Percentiles rank a stretch among this genome's conserved stretches.
phyloP scores from a whole-genome alignment of 192 early-diverging fungal genomes.

The Glomus cerebriforme region DNA sequence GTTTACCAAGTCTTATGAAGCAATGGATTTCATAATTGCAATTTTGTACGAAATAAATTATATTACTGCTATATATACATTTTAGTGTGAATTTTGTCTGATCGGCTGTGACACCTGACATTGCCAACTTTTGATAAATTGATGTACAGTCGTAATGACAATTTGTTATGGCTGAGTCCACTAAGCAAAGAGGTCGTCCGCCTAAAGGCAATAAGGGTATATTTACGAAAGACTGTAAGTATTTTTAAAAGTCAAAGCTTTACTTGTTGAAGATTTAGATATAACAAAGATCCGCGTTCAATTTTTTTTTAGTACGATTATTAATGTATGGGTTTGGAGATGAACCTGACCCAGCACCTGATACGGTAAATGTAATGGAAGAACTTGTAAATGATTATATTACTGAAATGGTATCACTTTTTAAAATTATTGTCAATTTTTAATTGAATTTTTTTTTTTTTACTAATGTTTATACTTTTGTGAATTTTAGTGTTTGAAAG shows the following conservation, averaged over 20 bases:
- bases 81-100: too few relatives aligned
- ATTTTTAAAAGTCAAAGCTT: background rate
- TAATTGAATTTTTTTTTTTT: background rate
- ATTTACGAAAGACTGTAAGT: conserved; percentile 46
- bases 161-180: background rate
- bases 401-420: conserved; percentile 67
- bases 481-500: conserved; percentile 53
- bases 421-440: background rate
- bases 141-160: too few relatives aligned
- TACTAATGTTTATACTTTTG: background rate
- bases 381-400: conserved; percentile 78
- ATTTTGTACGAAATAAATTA: too few relatives aligned
- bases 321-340: conserved; percentile 92
- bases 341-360: conserved; percentile 69
- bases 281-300: background rate
- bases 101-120: too few relatives aligned
- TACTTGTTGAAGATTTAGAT: background rate
- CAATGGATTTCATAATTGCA: background rate
- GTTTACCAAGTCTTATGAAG: background rate
- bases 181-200: background rate
- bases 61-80: too few relatives aligned
- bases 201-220: conserved; percentile 30
- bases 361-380: conserved; percentile 81
- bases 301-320: conserved; percentile 52
- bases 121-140: too few relatives aligned